Evolutionary conservation across 495 filamentous ascomycete species (phyloP).

Genomic region (Daldinia vernicosa): DNA sequence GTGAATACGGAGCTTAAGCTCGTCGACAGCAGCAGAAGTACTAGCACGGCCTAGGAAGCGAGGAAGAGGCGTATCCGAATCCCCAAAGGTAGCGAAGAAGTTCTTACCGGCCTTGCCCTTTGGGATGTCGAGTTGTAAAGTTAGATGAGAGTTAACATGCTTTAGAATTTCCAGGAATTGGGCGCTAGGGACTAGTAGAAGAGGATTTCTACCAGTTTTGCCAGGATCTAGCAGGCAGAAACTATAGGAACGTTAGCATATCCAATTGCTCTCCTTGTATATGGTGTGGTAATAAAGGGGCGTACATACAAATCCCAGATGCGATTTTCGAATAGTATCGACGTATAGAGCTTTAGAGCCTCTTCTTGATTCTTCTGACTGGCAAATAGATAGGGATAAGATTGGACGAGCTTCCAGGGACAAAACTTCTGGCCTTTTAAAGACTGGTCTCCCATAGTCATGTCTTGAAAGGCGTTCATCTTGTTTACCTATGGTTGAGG

Average conservation of each 20-base stretch:
- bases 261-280: background rate
- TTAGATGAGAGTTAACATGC: constrained; percentile 65
- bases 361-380: constrained; percentile 53
- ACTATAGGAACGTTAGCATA: constrained; percentile 50
- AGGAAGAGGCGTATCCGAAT: constrained; percentile 66
- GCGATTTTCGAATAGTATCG: constrained; percentile 63
- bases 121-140: constrained; percentile 60
- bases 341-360: constrained; percentile 63
- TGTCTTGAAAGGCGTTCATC: background rate
- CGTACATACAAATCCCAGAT: constrained; percentile 79
- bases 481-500: background rate
- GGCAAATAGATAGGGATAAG: constrained; percentile 69
- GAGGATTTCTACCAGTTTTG: constrained; percentile 53
- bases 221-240: constrained; percentile 71
- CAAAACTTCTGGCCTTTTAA: constrained; percentile 56
- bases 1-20: constrained; percentile 28
- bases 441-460: constrained; percentile 44
- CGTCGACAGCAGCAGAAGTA: constrained; percentile 45
- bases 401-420: constrained; percentile 65
- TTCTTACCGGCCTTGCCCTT: constrained; percentile 52
- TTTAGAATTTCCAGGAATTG: constrained; percentile 69
- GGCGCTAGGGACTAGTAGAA: constrained; percentile 69
- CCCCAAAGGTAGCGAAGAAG: constrained; percentile 66
- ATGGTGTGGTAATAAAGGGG: background rate
- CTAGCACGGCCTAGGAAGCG: constrained; percentile 68